Percentiles rank a stretch among this genome's conserved stretches.
These are phyloP conservation scores for Juncus effusus DNA, from an alignment of 176 grass and related monocot species.

Conservation along the genomic window DNA sequence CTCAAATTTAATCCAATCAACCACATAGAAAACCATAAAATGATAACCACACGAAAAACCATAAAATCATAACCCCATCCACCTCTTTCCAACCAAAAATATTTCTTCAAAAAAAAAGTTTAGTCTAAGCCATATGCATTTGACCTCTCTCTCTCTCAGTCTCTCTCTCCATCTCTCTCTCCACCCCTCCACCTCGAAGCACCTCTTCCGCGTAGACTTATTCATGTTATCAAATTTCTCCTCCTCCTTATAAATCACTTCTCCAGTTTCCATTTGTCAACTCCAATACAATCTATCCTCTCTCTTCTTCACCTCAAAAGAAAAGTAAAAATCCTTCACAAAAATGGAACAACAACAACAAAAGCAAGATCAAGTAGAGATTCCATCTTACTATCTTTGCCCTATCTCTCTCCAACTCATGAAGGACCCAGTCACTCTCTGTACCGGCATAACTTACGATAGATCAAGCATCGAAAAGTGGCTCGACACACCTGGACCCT, in stretches of 20 bases:
- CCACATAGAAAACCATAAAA: constrained; percentile 21
- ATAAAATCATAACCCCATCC: background rate
- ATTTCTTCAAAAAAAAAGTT: constrained; percentile 5
- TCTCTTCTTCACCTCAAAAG: background rate
- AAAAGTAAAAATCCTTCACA: background rate
- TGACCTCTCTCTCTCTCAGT: constrained; percentile 12
- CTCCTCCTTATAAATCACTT: constrained; percentile 6
- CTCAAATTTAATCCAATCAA: background rate
- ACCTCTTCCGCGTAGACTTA: constrained; percentile 26
- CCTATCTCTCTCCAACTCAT: constrained; percentile 93
- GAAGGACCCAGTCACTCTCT: constrained; percentile 79
- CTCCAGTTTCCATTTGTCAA: constrained; percentile 7
- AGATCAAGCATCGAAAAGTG: constrained; percentile 71
- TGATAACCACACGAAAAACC: constrained; percentile 5
- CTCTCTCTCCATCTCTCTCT: background rate
- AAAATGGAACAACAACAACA: constrained; percentile 9
- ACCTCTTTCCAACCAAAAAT: constrained; percentile 24
- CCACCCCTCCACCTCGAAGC: background rate
- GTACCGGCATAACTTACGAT: constrained; percentile 86
- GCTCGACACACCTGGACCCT: constrained; percentile 29
- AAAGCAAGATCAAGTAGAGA: constrained; percentile 40
- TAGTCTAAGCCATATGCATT: constrained; percentile 9
- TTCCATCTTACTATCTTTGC: constrained; percentile 86
- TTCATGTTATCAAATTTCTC: constrained; percentile 2
- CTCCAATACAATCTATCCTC: constrained; percentile 22